phyloP scores from a whole-genome alignment of 768 basidiomycete genomes.

The Steccherinum ochraceum region DNA sequence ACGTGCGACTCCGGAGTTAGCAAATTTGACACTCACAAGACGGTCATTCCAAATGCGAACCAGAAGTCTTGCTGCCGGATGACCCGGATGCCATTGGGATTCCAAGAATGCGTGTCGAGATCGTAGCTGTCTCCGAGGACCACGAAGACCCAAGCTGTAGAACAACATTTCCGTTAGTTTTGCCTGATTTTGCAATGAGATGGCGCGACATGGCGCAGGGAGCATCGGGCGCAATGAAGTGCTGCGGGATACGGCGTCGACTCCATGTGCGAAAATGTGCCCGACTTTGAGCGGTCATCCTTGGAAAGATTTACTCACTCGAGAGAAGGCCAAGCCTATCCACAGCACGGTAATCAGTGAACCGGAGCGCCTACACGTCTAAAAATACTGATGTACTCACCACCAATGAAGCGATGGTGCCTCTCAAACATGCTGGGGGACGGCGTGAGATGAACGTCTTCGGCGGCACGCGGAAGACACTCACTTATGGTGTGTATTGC shows the following conservation, averaged over 20 bases:
- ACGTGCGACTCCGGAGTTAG: background rate
- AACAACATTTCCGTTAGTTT: constrained; percentile 2
- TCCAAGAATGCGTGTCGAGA: constrained; percentile 28
- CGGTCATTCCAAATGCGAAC: constrained; percentile 35
- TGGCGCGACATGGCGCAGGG: constrained; percentile 7
- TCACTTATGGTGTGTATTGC: constrained; percentile 38
- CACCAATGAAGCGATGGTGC: constrained; percentile 40
- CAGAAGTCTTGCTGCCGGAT: constrained; percentile 37
- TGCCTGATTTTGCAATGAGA: background rate
- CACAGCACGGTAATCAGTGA: constrained; percentile 13
- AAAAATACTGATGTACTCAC: constrained; percentile 19
- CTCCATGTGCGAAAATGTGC: constrained; percentile 9
- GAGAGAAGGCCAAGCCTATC: constrained; percentile 25
- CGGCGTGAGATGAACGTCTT: constrained; percentile 8
- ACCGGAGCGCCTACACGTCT: constrained; percentile 10
- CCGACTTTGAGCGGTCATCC: background rate
- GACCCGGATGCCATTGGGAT: constrained; percentile 24
- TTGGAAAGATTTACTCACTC: constrained; percentile 18
- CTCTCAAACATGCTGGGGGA: constrained; percentile 32
- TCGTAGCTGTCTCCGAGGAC: constrained; percentile 35
- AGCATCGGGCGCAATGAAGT: background rate
- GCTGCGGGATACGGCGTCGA: constrained; percentile 4
- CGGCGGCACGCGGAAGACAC: constrained; percentile 9
- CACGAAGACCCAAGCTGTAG: constrained; percentile 33
- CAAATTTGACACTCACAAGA: constrained; percentile 27